These are phyloP conservation scores for Botrytis pseudocinerea DNA, from an alignment of 2,329 filamentous ascomycete genomes.

Conservation along the genomic window DNA sequence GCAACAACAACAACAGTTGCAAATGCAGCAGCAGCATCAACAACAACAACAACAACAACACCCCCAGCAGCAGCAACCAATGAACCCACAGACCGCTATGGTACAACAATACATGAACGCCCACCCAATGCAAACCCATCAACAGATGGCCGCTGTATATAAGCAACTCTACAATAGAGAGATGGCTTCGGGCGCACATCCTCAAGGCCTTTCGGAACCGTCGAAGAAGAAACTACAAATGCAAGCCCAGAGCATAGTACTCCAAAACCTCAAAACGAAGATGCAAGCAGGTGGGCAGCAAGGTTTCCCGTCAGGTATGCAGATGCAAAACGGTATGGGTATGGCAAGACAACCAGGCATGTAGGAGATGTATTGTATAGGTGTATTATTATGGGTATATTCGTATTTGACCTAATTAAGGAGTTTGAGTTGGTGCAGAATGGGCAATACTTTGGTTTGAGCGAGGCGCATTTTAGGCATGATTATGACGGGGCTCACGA, in stretches of 20 bases:
- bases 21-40: neutral
- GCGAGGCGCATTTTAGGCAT: constrained; percentile 11
- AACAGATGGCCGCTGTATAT: neutral
- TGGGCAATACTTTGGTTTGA: neutral
- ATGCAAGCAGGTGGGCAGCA: constrained; percentile 16
- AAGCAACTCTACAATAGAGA: constrained; percentile 1
- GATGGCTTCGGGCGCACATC: constrained; percentile 1
- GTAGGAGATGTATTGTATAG: constrained; percentile 1
- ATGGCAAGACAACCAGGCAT: constrained; percentile 31
- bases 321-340: constrained; percentile 38
- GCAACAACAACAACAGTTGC: neutral
- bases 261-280: neutral
- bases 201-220: neutral
- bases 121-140: neutral
- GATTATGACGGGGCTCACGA: neutral
- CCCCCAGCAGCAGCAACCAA: constrained; percentile 9
- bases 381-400: neutral
- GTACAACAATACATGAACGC: constrained; percentile 9
- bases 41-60: constrained; percentile 9
- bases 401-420: neutral
- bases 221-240: constrained; percentile 6
- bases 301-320: constrained; percentile 33
- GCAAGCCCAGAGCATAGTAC: neutral
- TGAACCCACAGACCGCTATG: neutral
- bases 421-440: neutral